A percentile compares a stretch with the other conserved stretches of the same genome.
Conservation (phyloP, 1,284 basidiomycete genomes). For the Somion occarium region DNA sequence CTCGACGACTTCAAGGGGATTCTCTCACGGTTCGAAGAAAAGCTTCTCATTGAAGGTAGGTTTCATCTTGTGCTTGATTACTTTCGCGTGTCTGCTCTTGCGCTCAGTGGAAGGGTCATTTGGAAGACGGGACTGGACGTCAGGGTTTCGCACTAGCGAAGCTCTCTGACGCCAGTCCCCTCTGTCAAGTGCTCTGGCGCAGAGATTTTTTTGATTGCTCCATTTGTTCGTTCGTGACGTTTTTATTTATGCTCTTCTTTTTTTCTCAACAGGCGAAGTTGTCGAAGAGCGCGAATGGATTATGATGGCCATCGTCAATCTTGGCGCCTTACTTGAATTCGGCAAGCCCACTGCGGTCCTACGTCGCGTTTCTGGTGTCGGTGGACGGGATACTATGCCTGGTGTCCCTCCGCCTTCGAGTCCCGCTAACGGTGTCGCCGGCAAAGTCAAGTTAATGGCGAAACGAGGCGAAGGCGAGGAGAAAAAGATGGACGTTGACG, state of each 20-base stretch:
- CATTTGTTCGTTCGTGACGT: not conserved
- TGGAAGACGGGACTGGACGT: not conserved
- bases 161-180: not conserved
- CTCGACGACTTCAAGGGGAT: constrained; percentile 86
- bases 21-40: constrained; percentile 82
- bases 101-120: not conserved
- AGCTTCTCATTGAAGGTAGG: constrained; percentile 70
- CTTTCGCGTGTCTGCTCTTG: not conserved
- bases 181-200: not conserved
- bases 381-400: constrained; percentile 19
- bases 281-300: constrained; percentile 89
- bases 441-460: constrained; percentile 31
- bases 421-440: constrained; percentile 17
- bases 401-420: constrained; percentile 7
- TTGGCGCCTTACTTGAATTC: constrained; percentile 84
- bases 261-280: constrained; percentile 20
- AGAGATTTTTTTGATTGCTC: not conserved
- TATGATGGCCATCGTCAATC: constrained; percentile 89
- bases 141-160: not conserved
- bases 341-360: constrained; percentile 75
- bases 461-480: constrained; percentile 39
- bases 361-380: constrained; percentile 47
- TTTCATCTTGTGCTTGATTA: not conserved
- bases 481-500: constrained; percentile 71
- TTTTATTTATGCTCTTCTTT: not conserved